These are phyloP conservation scores for Phytophthora macrochlamydospora DNA, from an alignment of 352 stramenopile species.

Conservation along the genomic window DNA sequence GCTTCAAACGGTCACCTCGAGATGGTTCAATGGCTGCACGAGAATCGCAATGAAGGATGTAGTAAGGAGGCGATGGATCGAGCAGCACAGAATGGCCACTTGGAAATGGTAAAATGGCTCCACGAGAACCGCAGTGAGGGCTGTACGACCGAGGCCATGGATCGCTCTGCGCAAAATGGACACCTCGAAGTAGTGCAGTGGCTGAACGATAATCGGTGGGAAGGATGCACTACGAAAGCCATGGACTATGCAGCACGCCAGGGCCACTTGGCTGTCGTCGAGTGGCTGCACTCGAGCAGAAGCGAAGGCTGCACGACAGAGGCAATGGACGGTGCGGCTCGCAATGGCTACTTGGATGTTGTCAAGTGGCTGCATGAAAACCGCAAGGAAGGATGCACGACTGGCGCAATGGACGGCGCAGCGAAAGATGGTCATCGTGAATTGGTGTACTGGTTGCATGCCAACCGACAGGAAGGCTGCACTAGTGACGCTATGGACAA, in stretches of 20 bases:
- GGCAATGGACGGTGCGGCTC: not conserved
- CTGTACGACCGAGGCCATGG: not conserved
- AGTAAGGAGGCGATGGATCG: not conserved
- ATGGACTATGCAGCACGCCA: not conserved
- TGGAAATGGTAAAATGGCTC: not conserved
- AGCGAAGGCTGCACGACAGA: not conserved
- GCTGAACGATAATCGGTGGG: not conserved
- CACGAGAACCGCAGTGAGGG: not conserved
- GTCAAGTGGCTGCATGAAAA: not conserved
- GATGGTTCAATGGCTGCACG: not conserved
- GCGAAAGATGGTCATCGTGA: not conserved
- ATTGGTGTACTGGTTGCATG: not conserved
- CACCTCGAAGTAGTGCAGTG: not conserved
- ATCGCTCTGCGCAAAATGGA: not conserved
- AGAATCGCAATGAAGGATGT: not conserved
- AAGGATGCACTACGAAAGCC: not conserved
- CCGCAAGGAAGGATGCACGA: not conserved
- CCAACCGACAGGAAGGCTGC: not conserved
- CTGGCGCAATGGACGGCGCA: not conserved
- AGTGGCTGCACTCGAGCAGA: not conserved
- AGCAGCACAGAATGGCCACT: not conserved
- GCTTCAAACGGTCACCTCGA: not conserved
- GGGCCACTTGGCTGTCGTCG: not conserved
- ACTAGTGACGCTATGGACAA: not conserved
- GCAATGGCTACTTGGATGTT: not conserved